These are phyloP conservation scores for Podospora pseudocomata DNA, from an alignment of 495 filamentous ascomycete genomes.

Conservation along the genomic window DNA sequence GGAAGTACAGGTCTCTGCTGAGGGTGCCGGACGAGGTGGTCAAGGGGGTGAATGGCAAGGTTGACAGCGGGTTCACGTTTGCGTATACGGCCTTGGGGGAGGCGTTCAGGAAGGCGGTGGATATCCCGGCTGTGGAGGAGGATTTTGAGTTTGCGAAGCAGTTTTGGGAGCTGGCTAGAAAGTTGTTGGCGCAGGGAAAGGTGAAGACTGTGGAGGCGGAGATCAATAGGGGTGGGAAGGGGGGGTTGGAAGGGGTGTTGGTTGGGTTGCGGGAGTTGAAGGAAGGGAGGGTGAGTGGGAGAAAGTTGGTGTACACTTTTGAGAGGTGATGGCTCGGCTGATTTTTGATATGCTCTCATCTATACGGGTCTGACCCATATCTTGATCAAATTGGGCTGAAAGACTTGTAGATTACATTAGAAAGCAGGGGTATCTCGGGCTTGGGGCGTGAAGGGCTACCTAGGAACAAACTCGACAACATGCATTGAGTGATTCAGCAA, in stretches of 20 bases:
- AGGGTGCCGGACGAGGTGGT: constrained; percentile 20
- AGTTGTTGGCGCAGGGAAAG: constrained; percentile 29
- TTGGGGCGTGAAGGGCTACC: background rate
- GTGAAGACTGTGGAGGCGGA: constrained; percentile 29
- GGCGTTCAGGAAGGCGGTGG: constrained; percentile 12
- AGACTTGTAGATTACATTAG: background rate
- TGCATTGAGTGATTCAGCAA: background rate
- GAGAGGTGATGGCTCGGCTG: background rate
- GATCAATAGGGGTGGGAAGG: constrained; percentile 33
- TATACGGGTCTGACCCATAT: background rate
- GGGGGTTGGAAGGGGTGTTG: constrained; percentile 35
- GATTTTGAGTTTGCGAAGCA: constrained; percentile 26
- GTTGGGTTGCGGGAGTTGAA: constrained; percentile 35
- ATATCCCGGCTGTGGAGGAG: constrained; percentile 15
- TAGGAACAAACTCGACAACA: constrained; percentile 5
- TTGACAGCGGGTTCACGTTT: constrained; percentile 25
- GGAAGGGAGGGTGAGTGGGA: constrained; percentile 33
- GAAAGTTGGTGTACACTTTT: constrained; percentile 39
- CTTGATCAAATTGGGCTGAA: background rate
- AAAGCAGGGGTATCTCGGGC: background rate
- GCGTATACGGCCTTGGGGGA: constrained; percentile 32
- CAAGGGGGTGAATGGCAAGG: constrained; percentile 28
- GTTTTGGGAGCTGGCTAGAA: constrained; percentile 25
- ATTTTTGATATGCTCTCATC: constrained; percentile 11
- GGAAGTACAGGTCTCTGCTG: constrained; percentile 27